Base-by-base conservation (phyloP, 768 basidiomycete genomes). In the Boletus reticulatus region DNA sequence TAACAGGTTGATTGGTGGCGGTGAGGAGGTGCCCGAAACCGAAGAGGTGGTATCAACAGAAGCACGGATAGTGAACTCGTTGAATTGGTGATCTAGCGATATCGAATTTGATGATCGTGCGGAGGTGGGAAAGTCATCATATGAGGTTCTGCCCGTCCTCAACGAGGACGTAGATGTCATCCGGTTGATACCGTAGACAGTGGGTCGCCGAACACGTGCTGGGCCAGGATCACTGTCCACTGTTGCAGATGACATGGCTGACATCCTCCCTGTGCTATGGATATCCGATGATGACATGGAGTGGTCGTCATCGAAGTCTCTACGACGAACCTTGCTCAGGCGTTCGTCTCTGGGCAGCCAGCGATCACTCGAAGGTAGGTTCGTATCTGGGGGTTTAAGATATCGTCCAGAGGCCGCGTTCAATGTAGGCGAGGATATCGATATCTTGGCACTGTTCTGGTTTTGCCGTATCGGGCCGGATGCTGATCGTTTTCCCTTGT, bases 201-300 rank as follows among this genome's bases (percentile, higher is more conserved):
- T 81, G 10, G 85, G 81, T 58, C 84, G 80, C 60, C 86, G 83
- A 67, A 84, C 70, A 56, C 85, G 80, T 45, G 81, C 74, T 9
- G 90, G 91, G 0, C 92, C 91, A 47, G 92, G 91, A 67, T 94
- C 92, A 61, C 89, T 91, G 67, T 92, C 90, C 50, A 90, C 88
- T 6, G 92, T 89, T 24, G 86, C 83, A 65, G 89, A 89, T 19
- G 91, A 94, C 63, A 89, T 83, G 34, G 84, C 81, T 7, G 90
- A 92, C 77, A 88, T 81, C 52, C 84, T 84, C 41, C 85, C 81
- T 50, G 84, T 75, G 67, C 85, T 89, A 61, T 88, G 88, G 31
- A 94, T 77, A 62, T 94, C 93, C 45, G 89, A 92, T 29, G 89
- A 92, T 51, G 91, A 92, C 82, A 92, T 89, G 31, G 93, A 94